Percentiles rank a stretch among this genome's conserved stretches.
phyloP scores from a whole-genome alignment of 2,329 filamentous ascomycete species.

The Pseudocercospora eumusae region DNA sequence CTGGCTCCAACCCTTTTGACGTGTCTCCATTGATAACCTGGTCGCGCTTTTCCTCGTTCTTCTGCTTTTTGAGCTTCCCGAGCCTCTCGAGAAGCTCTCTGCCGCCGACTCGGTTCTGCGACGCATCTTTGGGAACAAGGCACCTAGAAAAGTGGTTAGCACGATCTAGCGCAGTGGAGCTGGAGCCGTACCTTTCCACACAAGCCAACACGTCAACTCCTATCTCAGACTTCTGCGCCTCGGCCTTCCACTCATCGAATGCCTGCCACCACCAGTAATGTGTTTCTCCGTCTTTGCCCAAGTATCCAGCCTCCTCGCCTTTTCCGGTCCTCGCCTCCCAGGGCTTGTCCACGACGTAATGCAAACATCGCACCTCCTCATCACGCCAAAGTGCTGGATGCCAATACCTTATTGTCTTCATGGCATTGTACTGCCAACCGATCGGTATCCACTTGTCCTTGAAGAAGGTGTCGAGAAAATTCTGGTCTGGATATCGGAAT shows the following conservation, averaged over 20 bases:
- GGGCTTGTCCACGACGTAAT: slow-evolving; percentile 60
- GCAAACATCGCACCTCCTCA: slow-evolving; percentile 50
- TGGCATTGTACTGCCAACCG: slow-evolving; percentile 55
- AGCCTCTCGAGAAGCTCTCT: slow-evolving; percentile 9
- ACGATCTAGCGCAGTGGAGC: not conserved
- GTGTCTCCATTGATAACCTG: not conserved
- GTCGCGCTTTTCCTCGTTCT: not conserved
- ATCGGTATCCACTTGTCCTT: slow-evolving; percentile 47
- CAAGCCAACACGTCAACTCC: not conserved
- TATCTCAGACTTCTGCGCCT: slow-evolving; percentile 3
- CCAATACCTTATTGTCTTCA: slow-evolving; percentile 59
- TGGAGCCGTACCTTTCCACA: not conserved
- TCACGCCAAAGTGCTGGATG: slow-evolving; percentile 55
- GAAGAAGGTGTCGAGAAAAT: slow-evolving; percentile 56
- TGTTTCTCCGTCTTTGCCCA: slow-evolving; percentile 54
- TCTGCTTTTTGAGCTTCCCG: slow-evolving; percentile 1
- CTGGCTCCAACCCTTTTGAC: not conserved
- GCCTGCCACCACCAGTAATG: slow-evolving; percentile 57
- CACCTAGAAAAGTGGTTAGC: not conserved
- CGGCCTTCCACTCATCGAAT: slow-evolving; percentile 35
- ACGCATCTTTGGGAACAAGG: slow-evolving; percentile 2
- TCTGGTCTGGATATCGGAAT: slow-evolving; percentile 57
- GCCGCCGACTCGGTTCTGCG: slow-evolving; percentile 3
- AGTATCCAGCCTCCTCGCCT: slow-evolving; percentile 51
- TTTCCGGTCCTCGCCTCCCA: slow-evolving; percentile 50